A percentile compares a stretch with the other conserved stretches of the same genome.
These are phyloP conservation scores for Colletotrichum truncatum DNA, from an alignment of 2,329 filamentous ascomycete genomes.

Conservation along the genomic window DNA sequence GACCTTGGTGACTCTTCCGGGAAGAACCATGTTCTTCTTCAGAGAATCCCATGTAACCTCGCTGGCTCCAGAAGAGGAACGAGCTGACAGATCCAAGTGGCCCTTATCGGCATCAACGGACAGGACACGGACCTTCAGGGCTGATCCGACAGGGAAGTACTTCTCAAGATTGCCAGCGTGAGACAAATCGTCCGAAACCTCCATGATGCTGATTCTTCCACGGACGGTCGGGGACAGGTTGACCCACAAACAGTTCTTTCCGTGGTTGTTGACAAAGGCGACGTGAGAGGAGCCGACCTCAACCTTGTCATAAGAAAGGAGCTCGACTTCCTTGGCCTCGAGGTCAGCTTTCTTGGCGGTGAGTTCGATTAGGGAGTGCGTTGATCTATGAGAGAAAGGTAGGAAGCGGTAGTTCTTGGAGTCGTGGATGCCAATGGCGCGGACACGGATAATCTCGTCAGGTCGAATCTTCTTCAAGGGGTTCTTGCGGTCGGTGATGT, in stretches of 20 bases:
- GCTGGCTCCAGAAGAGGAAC: constrained; percentile 66
- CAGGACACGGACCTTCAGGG: constrained; percentile 81
- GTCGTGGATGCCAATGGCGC: constrained; percentile 88
- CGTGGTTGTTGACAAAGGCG: constrained; percentile 91
- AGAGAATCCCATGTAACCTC: constrained; percentile 75
- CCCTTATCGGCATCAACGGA: constrained; percentile 77
- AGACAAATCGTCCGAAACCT: constrained; percentile 87
- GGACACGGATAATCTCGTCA: constrained; percentile 77
- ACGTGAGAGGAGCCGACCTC: constrained; percentile 76
- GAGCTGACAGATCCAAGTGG: constrained; percentile 85
- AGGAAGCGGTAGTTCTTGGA: constrained; percentile 90
- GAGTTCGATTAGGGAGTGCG: constrained; percentile 86
- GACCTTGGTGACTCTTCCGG: constrained; percentile 85
- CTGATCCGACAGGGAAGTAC: constrained; percentile 91
- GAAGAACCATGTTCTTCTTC: constrained; percentile 81
- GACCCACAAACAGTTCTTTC: constrained; percentile 84
- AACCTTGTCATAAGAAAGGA: constrained; percentile 78
- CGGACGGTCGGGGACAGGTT: constrained; percentile 89
- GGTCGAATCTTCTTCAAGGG: constrained; percentile 80
- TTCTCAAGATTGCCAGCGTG: constrained; percentile 77
- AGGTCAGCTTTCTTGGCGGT: constrained; percentile 80
- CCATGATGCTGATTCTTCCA: constrained; percentile 82
- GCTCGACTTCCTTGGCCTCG: constrained; percentile 51
- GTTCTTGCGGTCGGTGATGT: constrained; percentile 83
- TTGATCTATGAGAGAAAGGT: constrained; percentile 85